phyloP scores from a whole-genome alignment of 116 monocot genomes.

The Cymodocea nodosa region DNA sequence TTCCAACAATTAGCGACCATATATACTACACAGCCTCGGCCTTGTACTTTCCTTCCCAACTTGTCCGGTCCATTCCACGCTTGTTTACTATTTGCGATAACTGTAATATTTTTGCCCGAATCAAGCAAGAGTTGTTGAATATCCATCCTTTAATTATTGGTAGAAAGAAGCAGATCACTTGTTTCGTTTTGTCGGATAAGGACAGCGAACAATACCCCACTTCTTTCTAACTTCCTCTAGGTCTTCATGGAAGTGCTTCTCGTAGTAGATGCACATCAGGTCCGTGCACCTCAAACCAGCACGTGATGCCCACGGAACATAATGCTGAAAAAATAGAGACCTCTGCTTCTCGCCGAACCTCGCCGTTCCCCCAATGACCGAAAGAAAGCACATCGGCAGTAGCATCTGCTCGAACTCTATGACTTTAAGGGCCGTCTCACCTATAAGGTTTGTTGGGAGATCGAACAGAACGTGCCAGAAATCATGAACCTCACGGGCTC shows the following conservation, averaged over 20 bases:
- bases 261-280: conserved; percentile 81
- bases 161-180: not conserved
- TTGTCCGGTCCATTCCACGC: too few species aligned
- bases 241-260: conserved; percentile 67
- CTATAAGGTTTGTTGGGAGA: conserved; percentile 81
- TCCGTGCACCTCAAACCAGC: conserved; percentile 60
- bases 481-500: conserved; percentile 94
- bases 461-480: conserved; percentile 86
- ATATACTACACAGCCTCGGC: too few species aligned
- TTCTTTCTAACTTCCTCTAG: conserved; percentile 54
- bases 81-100: too few species aligned
- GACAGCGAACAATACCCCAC: conserved; percentile 62
- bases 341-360: conserved; percentile 75
- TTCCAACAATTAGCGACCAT: too few species aligned
- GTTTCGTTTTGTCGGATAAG: conserved; percentile 7
- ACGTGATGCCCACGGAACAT: conserved; percentile 65
- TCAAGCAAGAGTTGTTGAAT: too few species aligned
- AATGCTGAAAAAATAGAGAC: conserved; percentile 53
- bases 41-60: too few species aligned
- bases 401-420: conserved; percentile 91
- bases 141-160: too few species aligned
- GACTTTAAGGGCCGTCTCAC: conserved; percentile 81
- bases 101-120: too few species aligned
- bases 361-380: conserved; percentile 70
- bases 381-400: conserved; percentile 82